phyloP scores from a whole-genome alignment of 2,329 filamentous ascomycete species.

The Cryoendolithus antarcticus region DNA sequence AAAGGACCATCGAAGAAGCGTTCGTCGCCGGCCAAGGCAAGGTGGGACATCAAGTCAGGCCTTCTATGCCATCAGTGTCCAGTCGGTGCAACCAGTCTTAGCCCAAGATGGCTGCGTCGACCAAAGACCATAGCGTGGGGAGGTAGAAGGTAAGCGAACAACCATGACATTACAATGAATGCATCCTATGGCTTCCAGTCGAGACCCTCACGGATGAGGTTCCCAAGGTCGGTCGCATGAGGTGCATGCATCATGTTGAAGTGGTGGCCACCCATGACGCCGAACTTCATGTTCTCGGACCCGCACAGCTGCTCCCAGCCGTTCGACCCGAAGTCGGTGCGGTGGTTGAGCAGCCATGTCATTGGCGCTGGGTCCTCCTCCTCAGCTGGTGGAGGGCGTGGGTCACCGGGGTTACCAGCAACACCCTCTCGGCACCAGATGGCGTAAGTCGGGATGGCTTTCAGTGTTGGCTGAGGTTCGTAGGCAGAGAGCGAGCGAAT shows the following conservation, averaged over 20 bases:
- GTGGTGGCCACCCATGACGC: constrained; percentile 60
- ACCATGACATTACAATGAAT: not conserved
- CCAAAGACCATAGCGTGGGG: constrained; percentile 9
- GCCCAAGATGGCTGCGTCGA: constrained; percentile 15
- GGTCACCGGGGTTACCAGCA: constrained; percentile 53
- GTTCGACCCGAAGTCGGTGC: constrained; percentile 58
- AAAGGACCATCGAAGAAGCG: too few species aligned
- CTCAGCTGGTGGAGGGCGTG: constrained; percentile 50
- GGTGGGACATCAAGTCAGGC: too few species aligned
- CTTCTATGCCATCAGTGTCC: not conserved
- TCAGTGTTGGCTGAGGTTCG: constrained; percentile 50
- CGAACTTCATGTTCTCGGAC: constrained; percentile 47
- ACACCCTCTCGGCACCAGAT: constrained; percentile 67
- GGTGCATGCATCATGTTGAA: constrained; percentile 60
- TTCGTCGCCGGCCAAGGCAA: too few species aligned
- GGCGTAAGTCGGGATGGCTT: constrained; percentile 48
- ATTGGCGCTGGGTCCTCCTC: constrained; percentile 41
- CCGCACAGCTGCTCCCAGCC: constrained; percentile 57
- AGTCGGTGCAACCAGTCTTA: constrained; percentile 11
- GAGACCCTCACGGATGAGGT: constrained; percentile 32
- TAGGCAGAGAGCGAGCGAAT: constrained; percentile 59
- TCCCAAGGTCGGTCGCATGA: constrained; percentile 24
- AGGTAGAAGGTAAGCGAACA: constrained; percentile 8
- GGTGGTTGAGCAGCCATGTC: constrained; percentile 60
- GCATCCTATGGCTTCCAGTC: constrained; percentile 15